Percentiles rank a stretch among this genome's conserved stretches.
Evolutionary conservation across 495 filamentous ascomycete genomes (phyloP).

Genomic region (Xanthoparmelia taractica): DNA sequence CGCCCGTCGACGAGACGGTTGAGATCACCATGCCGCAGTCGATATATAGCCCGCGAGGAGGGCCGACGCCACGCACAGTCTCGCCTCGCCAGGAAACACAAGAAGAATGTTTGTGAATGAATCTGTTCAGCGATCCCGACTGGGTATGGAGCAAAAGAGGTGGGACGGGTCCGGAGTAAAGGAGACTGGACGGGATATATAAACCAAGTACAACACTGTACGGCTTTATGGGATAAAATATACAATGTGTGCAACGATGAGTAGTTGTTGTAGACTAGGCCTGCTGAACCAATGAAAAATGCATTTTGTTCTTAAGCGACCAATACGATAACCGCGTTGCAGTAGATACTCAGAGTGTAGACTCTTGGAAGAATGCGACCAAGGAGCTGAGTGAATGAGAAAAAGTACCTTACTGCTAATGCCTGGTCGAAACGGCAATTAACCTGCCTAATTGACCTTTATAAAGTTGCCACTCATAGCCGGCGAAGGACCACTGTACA

Average conservation of each 20-base stretch:
- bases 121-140: background rate
- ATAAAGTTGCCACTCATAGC: constrained; percentile 8
- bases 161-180: background rate
- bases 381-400: background rate
- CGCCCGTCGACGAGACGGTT: background rate
- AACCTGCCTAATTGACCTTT: constrained; percentile 15
- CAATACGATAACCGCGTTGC: background rate
- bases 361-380: background rate
- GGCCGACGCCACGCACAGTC: background rate
- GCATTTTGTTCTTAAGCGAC: background rate
- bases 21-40: background rate
- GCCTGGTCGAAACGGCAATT: too few relatives aligned
- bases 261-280: background rate
- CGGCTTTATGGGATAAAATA: too few relatives aligned
- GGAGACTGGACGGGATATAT: background rate
- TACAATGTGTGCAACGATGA: background rate
- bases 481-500: constrained; percentile 19
- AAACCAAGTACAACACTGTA: too few relatives aligned
- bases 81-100: background rate
- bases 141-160: background rate
- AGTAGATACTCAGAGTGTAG: background rate
- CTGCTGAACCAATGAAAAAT: background rate
- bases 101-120: background rate
- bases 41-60: background rate
- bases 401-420: background rate